Evolutionary conservation across 2,329 filamentous ascomycete genomes (phyloP).

Genomic region (Colletotrichum abscissum): DNA sequence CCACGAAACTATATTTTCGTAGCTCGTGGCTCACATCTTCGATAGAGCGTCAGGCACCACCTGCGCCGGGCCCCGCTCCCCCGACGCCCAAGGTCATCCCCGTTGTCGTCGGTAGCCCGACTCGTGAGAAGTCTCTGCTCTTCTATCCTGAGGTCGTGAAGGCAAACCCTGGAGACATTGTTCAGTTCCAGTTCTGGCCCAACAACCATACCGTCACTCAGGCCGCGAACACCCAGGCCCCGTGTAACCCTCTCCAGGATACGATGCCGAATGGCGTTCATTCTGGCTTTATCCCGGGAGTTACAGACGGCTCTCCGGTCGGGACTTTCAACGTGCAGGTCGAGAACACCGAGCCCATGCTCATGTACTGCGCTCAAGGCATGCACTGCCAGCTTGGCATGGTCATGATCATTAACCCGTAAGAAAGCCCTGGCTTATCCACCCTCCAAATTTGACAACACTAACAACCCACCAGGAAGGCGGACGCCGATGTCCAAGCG

Average conservation of each 20-base stretch:
- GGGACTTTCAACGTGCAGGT: slow-evolving; percentile 60
- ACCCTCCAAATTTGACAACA: neutral
- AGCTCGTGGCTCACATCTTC: neutral
- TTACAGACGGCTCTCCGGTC: slow-evolving; percentile 47
- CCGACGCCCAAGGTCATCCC: slow-evolving; percentile 33
- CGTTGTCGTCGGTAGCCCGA: slow-evolving; percentile 69
- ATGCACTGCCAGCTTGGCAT: slow-evolving; percentile 63
- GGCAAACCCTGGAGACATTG: slow-evolving; percentile 49
- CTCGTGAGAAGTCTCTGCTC: slow-evolving; percentile 58
- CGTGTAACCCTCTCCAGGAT: slow-evolving; percentile 55
- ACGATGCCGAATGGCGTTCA: slow-evolving; percentile 47
- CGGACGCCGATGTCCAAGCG: slow-evolving; percentile 20
- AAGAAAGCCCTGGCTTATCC: slow-evolving; percentile 22
- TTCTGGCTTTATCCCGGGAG: slow-evolving; percentile 53
- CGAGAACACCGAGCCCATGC: slow-evolving; percentile 56
- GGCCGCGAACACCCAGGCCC: slow-evolving; percentile 50
- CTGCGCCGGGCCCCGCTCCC: slow-evolving; percentile 12
- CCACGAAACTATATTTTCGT: neutral
- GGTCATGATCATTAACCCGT: slow-evolving; percentile 63
- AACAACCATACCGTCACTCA: slow-evolving; percentile 59
- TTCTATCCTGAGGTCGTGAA: slow-evolving; percentile 50
- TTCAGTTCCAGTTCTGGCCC: slow-evolving; percentile 56
- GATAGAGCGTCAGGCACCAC: slow-evolving; percentile 25
- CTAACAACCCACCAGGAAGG: slow-evolving; percentile 16
- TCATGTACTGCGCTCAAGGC: slow-evolving; percentile 60